Evolutionary conservation across 352 stramenopile genomes (phyloP).

Genomic region (Phytopythium kandeliae): DNA sequence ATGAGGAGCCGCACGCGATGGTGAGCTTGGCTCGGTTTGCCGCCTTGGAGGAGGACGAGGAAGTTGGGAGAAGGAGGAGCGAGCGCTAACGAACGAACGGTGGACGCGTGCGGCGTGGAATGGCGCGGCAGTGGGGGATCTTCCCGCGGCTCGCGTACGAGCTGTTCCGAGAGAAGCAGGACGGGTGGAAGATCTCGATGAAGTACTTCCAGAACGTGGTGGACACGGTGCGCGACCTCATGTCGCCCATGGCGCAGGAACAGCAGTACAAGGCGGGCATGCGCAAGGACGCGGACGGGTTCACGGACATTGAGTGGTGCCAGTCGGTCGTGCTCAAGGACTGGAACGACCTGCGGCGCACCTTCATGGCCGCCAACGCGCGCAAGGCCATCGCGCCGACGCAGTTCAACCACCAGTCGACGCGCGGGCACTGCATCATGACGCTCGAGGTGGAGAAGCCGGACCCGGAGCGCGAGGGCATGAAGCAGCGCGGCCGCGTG

Average conservation of each 20-base stretch:
- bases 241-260: slow-evolving; percentile 90
- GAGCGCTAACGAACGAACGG: too few species aligned
- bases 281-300: slow-evolving; percentile 91
- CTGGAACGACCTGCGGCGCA: slow-evolving; percentile 90
- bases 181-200: slow-evolving; percentile 96
- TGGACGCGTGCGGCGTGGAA: background rate
- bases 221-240: slow-evolving; percentile 92
- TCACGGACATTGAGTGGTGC: slow-evolving; percentile 96
- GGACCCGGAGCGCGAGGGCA: slow-evolving; percentile 83
- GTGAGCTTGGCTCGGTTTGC: slow-evolving; percentile 20
- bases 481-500: slow-evolving; percentile 87
- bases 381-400: slow-evolving; percentile 92
- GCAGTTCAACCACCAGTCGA: slow-evolving; percentile 94
- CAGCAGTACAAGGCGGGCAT: slow-evolving; percentile 95
- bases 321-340: slow-evolving; percentile 88
- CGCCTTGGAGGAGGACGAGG: too few species aligned
- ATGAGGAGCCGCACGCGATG: slow-evolving; percentile 80
- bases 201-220: slow-evolving; percentile 98
- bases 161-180: slow-evolving; percentile 92
- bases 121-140: slow-evolving; percentile 74
- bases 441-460: slow-evolving; percentile 93
- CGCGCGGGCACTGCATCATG: slow-evolving; percentile 94
- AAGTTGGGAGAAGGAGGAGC: background rate
- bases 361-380: slow-evolving; percentile 89
- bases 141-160: slow-evolving; percentile 92